Evolutionary conservation across 345 rosid genomes (phyloP).

Genomic region (Dipteronia dyeriana): DNA sequence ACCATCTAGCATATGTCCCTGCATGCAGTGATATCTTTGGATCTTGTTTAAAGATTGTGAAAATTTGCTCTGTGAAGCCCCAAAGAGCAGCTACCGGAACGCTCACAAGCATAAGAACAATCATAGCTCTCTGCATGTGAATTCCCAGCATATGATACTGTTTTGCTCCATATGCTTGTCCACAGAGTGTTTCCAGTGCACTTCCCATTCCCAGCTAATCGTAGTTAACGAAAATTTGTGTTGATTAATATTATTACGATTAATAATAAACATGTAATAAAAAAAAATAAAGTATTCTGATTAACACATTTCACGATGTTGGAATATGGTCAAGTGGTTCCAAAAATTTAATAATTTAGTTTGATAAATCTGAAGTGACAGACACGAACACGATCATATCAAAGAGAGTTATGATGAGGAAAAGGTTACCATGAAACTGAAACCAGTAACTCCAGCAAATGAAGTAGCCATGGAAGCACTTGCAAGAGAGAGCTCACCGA

Average conservation of each 20-base stretch:
- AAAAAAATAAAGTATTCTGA: too few species aligned
- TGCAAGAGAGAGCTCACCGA: slow-evolving; percentile 34
- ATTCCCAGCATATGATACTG: slow-evolving; percentile 38
- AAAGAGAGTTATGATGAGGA: too few species aligned
- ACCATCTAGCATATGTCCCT: slow-evolving; percentile 30
- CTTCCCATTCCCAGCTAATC: slow-evolving; percentile 42
- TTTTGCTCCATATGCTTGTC: slow-evolving; percentile 38
- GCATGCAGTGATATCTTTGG: slow-evolving; percentile 24
- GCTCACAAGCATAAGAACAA: slow-evolving; percentile 24
- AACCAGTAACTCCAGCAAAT: slow-evolving; percentile 43
- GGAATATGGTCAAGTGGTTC: too few species aligned
- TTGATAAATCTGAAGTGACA: too few species aligned
- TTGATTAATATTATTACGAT: too few species aligned
- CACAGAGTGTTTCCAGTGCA: slow-evolving; percentile 40
- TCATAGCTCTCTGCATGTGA: slow-evolving; percentile 40
- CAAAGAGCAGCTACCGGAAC: slow-evolving; percentile 32
- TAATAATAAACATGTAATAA: too few species aligned
- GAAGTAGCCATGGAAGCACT: slow-evolving; percentile 54
- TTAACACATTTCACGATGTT: too few species aligned
- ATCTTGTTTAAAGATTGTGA: slow-evolving; percentile 27
- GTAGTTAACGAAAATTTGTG: background rate
- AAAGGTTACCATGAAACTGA: slow-evolving; percentile 32
- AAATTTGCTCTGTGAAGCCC: slow-evolving; percentile 29
- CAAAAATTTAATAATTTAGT: too few species aligned
- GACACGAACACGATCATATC: too few species aligned